phyloP scores from a whole-genome alignment of 2,329 filamentous ascomycete species.

The Aspergillus sp. region DNA sequence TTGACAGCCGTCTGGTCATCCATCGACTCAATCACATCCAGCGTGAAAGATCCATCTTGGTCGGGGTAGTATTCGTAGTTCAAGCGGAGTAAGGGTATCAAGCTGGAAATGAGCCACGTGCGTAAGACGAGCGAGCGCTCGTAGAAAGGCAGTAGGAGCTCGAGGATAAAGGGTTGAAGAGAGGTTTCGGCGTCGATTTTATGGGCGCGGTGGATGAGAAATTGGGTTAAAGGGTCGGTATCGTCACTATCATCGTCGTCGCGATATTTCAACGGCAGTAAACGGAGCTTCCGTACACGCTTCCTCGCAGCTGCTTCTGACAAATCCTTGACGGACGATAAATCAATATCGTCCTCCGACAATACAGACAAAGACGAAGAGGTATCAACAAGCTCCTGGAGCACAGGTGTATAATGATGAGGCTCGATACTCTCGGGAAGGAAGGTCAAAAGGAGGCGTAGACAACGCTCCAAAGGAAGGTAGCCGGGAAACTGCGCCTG shows the following conservation, averaged over 20 bases:
- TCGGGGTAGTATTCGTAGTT: slow-evolving; percentile 58
- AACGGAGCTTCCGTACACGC: slow-evolving; percentile 45
- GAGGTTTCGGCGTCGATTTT: slow-evolving; percentile 54
- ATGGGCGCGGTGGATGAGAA: slow-evolving; percentile 55
- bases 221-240: slow-evolving; percentile 47
- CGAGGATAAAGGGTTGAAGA: slow-evolving; percentile 49
- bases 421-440: slow-evolving; percentile 54
- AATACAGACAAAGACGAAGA: slow-evolving; percentile 4
- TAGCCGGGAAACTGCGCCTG: slow-evolving; percentile 42
- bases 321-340: slow-evolving; percentile 42
- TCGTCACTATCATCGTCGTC: slow-evolving; percentile 39
- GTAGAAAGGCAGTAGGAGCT: slow-evolving; percentile 54
- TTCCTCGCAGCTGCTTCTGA: slow-evolving; percentile 46
- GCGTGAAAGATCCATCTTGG: slow-evolving; percentile 36
- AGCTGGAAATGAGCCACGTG: slow-evolving; percentile 54
- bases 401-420: slow-evolving; percentile 41
- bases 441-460: slow-evolving; percentile 56
- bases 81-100: slow-evolving; percentile 53
- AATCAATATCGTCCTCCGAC: slow-evolving; percentile 36
- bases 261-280: slow-evolving; percentile 44
- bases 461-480: slow-evolving; percentile 47
- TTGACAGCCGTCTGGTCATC: slow-evolving; percentile 48
- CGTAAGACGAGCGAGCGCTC: slow-evolving; percentile 46
- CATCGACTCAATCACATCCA: slow-evolving; percentile 49
- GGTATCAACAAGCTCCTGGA: slow-evolving; percentile 42